phyloP scores from a whole-genome alignment of 345 rosid species.

The Balakata baccata region DNA sequence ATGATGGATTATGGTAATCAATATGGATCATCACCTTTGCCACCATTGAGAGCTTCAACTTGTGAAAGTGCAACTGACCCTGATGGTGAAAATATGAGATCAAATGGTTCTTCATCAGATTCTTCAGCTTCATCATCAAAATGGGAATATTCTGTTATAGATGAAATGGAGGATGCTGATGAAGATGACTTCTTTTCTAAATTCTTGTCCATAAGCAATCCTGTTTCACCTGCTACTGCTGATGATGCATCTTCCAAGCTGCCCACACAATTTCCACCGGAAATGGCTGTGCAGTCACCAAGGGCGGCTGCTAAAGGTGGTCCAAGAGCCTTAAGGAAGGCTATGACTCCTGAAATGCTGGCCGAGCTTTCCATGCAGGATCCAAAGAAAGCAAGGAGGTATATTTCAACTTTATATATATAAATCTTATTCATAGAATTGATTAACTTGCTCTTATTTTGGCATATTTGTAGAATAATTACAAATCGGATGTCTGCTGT shows the following conservation, averaged over 20 bases:
- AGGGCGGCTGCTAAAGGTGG: not conserved
- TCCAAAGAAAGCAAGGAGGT: conserved; percentile 29
- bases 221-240: too few relatives aligned
- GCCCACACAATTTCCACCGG: too few relatives aligned
- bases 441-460: too few relatives aligned
- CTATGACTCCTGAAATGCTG: conserved; percentile 8
- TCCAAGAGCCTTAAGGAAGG: not conserved
- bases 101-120: not conserved
- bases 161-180: not conserved
- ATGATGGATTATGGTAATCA: not conserved
- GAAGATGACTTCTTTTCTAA: not conserved
- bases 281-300: too few relatives aligned
- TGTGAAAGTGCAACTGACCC: too few relatives aligned
- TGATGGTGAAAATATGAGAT: not conserved
- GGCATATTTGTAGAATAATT: conserved; percentile 17
- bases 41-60: not conserved
- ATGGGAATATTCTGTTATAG: not conserved
- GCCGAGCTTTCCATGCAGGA: conserved; percentile 8
- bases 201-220: too few relatives aligned
- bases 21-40: not conserved
- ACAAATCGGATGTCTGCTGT: conserved; percentile 20
- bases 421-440: not conserved
- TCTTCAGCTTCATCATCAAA: not conserved
- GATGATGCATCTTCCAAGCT: too few relatives aligned
- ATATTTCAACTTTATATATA: not conserved